Base-by-base conservation (phyloP, 129 eudicot species). In the Sambucus nigra region DNA sequence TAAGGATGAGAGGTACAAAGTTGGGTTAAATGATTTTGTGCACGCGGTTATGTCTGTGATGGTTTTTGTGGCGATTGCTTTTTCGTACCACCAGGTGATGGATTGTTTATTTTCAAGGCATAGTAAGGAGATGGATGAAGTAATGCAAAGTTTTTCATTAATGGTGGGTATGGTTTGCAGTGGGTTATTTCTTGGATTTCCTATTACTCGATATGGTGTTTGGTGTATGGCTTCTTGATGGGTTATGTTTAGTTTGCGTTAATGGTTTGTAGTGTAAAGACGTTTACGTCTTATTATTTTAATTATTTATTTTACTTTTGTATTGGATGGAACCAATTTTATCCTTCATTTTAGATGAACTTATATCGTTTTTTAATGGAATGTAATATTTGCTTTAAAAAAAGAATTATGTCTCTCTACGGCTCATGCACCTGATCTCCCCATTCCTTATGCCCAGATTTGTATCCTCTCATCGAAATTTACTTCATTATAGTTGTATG, bases 101-200 rank as follows among this genome's bases (percentile, higher is more conserved):
- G 67, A 73, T 16, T 88, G 97, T 33, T 53, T 88, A 59, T 66
- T 88, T 17, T 93, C 95, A 5, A 87, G 83, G 1, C 92, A 82
- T 56, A 76, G 77, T 2, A 71, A 73, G 73, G 97, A 88, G 50
- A 72, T 88, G 84, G 88, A 81, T 52, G 97, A 88, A 66, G 92
- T 72, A 31, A 88, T 88, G 97, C 79, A 81, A 60, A 84, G 97
- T 63, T 84, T 81, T 20, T 95, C 93, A 7, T 55, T 84, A 49
- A 81, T 88, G 97, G 83, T 88, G 13, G 97, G 97, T 22, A 53
- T 88, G 10, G 71, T 88, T 55, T 88, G 97, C 55, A 78, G 93
- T 35, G 76, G 92, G 47, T 69, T 88, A 60, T 88, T 88, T 69
- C 92, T 84, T 16, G 72, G 84, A 15, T 84, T 88, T 55, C 97